Conservation (phyloP, 2,329 filamentous ascomycete species). For the Aplosporella prunicola region DNA sequence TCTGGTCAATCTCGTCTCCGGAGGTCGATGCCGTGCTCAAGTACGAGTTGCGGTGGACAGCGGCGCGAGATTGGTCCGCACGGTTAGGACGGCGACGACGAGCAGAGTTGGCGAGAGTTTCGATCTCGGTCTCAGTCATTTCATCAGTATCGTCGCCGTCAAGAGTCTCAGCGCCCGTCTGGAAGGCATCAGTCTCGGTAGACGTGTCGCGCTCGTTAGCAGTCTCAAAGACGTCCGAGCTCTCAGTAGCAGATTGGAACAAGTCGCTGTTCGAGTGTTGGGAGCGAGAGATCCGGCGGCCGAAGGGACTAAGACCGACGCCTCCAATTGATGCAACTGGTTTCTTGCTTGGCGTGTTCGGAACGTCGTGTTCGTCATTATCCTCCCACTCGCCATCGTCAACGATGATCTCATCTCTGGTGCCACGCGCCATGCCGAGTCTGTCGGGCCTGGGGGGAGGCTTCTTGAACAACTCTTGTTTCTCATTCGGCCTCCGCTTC, state of each 20-base stretch:
- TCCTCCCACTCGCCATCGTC: conserved; percentile 91
- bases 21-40: conserved; percentile 86
- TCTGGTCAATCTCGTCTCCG: conserved; percentile 59
- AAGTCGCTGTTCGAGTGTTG: conserved; percentile 47
- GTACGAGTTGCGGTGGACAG: conserved; percentile 57
- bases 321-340: conserved; percentile 16
- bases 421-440: conserved; percentile 48
- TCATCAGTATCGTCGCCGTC: conserved; percentile 66
- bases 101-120: conserved; percentile 13
- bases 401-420: conserved; percentile 64
- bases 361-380: conserved; percentile 51
- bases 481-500: conserved; percentile 47
- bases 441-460: conserved; percentile 59
- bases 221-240: conserved; percentile 56
- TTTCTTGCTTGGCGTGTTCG: conserved; percentile 33
- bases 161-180: conserved; percentile 73
- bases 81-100: conserved; percentile 21
- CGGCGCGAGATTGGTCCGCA: conserved; percentile 29
- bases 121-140: conserved; percentile 74
- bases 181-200: conserved; percentile 90
- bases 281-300: conserved; percentile 22
- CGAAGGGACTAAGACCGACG: conserved; percentile 16
- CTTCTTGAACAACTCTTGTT: conserved; percentile 61
- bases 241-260: conserved; percentile 65
- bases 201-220: conserved; percentile 64